phyloP scores from a whole-genome alignment of 2,329 filamentous ascomycete genomes.

The Aspergillus neotritici region DNA sequence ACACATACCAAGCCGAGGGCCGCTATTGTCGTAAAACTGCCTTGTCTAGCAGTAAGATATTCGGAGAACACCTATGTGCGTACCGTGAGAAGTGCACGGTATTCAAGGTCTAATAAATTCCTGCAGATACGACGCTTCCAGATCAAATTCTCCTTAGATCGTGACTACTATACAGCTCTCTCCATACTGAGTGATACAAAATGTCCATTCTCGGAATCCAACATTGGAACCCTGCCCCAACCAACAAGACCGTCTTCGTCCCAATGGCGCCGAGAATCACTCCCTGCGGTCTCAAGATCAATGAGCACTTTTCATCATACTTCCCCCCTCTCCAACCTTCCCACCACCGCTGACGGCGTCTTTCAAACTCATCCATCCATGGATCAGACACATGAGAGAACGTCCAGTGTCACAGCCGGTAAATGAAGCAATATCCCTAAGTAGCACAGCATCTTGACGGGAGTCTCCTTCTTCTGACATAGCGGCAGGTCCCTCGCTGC shows the following conservation, averaged over 20 bases:
- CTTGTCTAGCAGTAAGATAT: conserved; percentile 44
- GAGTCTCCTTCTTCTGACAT: too few species aligned
- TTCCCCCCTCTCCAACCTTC: background rate
- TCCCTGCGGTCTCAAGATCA: conserved; percentile 5
- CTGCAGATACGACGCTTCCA: conserved; percentile 42
- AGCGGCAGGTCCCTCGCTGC: too few species aligned
- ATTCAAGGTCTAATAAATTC: background rate
- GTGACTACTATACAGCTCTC: conserved; percentile 39
- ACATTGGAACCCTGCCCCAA: conserved; percentile 17
- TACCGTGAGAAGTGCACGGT: background rate
- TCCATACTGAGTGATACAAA: conserved; percentile 37
- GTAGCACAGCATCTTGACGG: background rate
- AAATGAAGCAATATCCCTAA: background rate
- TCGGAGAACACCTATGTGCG: conserved; percentile 25
- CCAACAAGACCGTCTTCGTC: conserved; percentile 21
- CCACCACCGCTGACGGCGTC: conserved; percentile 6
- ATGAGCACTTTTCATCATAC: background rate
- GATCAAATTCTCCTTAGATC: conserved; percentile 37
- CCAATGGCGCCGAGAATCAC: conserved; percentile 19
- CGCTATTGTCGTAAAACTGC: conserved; percentile 40
- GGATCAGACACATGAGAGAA: background rate
- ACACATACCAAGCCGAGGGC: conserved; percentile 26
- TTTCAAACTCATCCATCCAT: conserved; percentile 4
- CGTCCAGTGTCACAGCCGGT: conserved; percentile 8
- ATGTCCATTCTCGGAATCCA: conserved; percentile 41